phyloP scores from a whole-genome alignment of 2,329 filamentous ascomycete genomes.

The Exophiala oligosperma region DNA sequence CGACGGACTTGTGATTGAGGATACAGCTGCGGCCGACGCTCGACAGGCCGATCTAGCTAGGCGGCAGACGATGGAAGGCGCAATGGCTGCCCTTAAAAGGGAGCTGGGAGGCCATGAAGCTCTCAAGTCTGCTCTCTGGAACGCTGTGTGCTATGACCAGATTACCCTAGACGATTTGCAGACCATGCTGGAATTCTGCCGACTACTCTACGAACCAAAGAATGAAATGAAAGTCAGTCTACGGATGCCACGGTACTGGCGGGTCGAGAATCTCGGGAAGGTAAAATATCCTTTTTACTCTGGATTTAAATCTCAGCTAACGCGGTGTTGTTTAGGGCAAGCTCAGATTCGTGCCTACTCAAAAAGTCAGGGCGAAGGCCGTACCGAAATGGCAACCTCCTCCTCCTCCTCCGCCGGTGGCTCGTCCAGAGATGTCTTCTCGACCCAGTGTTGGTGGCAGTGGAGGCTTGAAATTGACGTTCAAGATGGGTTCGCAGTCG shows the following conservation, averaged over 20 bases:
- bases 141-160: constrained; percentile 53
- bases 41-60: constrained; percentile 57
- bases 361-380: constrained; percentile 39
- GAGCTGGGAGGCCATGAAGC: constrained; percentile 51
- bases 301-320: too few relatives aligned
- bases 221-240: constrained; percentile 52
- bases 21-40: constrained; percentile 51
- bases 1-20: constrained; percentile 58
- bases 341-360: constrained; percentile 44
- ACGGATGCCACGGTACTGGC: constrained; percentile 59
- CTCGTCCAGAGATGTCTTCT: constrained; percentile 5
- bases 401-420: constrained; percentile 21
- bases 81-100: constrained; percentile 56
- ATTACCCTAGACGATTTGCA: constrained; percentile 56
- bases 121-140: constrained; percentile 57
- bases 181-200: constrained; percentile 59
- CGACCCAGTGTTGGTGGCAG: constrained; percentile 8
- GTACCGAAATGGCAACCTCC: constrained; percentile 31
- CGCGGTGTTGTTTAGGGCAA: constrained; percentile 35
- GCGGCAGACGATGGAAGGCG: constrained; percentile 58
- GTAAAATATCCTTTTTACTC: constrained; percentile 31
- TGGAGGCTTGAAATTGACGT: constrained; percentile 17
- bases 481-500: constrained; percentile 32
- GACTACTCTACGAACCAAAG: constrained; percentile 55
- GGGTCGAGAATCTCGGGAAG: constrained; percentile 53